A percentile compares a stretch with the other conserved stretches of the same genome.
These are phyloP conservation scores for Teunomyces cretensis DNA, from an alignment of 805 yeast species.

Conservation along the genomic window DNA sequence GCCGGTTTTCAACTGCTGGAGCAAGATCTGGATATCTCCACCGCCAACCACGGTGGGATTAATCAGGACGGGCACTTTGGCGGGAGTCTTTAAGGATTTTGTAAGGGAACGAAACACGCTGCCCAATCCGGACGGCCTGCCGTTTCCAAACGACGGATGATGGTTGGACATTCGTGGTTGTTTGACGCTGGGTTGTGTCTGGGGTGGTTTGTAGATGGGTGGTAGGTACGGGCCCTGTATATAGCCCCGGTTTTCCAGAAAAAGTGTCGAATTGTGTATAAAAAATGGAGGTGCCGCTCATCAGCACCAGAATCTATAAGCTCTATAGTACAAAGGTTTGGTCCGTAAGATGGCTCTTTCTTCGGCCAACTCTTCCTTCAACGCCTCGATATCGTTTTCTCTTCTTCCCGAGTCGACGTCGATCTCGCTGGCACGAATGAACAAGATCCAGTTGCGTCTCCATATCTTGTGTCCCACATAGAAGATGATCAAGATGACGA, in stretches of 20 bases:
- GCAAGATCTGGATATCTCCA: slow-evolving; percentile 40
- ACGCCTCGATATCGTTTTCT: slow-evolving; percentile 26
- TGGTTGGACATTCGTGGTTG: slow-evolving; percentile 21
- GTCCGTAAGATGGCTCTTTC: slow-evolving; percentile 28
- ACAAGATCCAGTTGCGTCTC: slow-evolving; percentile 26
- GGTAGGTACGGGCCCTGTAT: no score
- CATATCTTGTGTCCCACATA: slow-evolving; percentile 28
- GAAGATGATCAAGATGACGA: slow-evolving; percentile 22
- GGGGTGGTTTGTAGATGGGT: no score
- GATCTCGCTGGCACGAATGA: slow-evolving; percentile 20
- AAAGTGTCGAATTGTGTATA: no score
- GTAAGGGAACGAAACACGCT: slow-evolving; percentile 41
- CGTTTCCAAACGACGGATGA: slow-evolving; percentile 25
- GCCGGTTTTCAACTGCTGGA: slow-evolving; percentile 39
- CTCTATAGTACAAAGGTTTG: slow-evolving; percentile 35
- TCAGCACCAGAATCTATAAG: slow-evolving; percentile 38
- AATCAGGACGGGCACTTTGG: slow-evolving; percentile 32
- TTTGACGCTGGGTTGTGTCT: no score
- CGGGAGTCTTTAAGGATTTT: slow-evolving; percentile 30
- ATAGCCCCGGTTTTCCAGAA: no score
- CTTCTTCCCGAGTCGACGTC: slow-evolving; percentile 29
- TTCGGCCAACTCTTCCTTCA: slow-evolving; percentile 28
- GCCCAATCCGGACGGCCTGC: slow-evolving; percentile 35
- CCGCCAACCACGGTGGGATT: slow-evolving; percentile 48
- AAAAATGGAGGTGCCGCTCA: neutral